Conservation (phyloP, 164 flowering plant genomes). For the Vitis amurensis region DNA sequence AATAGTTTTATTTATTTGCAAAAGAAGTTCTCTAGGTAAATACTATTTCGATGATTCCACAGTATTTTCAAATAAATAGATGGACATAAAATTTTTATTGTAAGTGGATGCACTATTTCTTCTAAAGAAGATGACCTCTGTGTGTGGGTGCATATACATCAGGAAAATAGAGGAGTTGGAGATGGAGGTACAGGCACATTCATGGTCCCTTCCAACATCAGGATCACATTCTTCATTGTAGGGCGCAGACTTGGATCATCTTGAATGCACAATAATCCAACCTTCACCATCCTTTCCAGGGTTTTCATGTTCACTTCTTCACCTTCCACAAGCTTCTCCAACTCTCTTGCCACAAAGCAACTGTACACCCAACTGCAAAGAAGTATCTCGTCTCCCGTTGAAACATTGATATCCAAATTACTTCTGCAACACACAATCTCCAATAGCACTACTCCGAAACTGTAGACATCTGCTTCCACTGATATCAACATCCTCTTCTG, state of each 20-base stretch:
- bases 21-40: too few relatives aligned
- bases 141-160: too few relatives aligned
- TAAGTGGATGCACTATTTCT: too few relatives aligned
- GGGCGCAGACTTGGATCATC: slow-evolving; percentile 41
- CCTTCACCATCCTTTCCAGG: slow-evolving; percentile 29
- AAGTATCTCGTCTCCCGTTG: slow-evolving; percentile 18
- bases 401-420: slow-evolving; percentile 12
- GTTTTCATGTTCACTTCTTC: slow-evolving; percentile 16
- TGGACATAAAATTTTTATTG: too few relatives aligned
- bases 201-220: slow-evolving; percentile 42
- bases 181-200: slow-evolving; percentile 28
- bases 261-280: slow-evolving; percentile 39
- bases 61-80: too few relatives aligned
- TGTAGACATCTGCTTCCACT: slow-evolving; percentile 36
- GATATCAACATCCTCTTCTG: slow-evolving; percentile 17
- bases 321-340: slow-evolving; percentile 12
- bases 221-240: slow-evolving; percentile 35
- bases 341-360: slow-evolving; percentile 12
- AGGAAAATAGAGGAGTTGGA: not conserved
- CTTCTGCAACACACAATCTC: slow-evolving; percentile 28
- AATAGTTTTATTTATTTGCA: too few relatives aligned
- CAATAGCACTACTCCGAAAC: slow-evolving; percentile 35
- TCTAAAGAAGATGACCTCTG: too few relatives aligned
- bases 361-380: slow-evolving; percentile 17
- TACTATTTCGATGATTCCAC: too few relatives aligned